Conservation (phyloP, 768 basidiomycete genomes). For the Psilocybe cyanescens region DNA sequence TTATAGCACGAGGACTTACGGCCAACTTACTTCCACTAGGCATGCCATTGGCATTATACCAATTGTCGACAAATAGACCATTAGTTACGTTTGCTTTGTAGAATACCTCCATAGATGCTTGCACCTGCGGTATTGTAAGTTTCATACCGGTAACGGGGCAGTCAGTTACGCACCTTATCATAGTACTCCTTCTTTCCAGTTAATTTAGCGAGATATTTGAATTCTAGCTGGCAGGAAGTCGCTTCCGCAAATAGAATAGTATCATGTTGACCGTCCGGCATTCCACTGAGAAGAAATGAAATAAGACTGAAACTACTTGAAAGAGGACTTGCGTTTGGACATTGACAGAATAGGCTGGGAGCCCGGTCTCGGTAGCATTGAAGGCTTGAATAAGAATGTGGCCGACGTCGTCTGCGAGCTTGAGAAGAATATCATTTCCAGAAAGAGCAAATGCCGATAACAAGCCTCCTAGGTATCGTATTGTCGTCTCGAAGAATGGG, state of each 20-base stretch:
- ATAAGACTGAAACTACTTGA: neutral
- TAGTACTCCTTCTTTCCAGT: slow-evolving; percentile 64
- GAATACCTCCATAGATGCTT: slow-evolving; percentile 40
- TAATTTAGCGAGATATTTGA: slow-evolving; percentile 72
- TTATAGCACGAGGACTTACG: neutral
- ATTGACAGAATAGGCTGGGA: slow-evolving; percentile 68
- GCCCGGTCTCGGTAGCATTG: slow-evolving; percentile 56
- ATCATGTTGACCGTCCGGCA: slow-evolving; percentile 23
- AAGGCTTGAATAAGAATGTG: slow-evolving; percentile 66
- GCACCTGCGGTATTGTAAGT: slow-evolving; percentile 26
- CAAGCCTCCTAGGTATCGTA: slow-evolving; percentile 76
- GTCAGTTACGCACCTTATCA: slow-evolving; percentile 25
- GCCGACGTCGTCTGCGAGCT: slow-evolving; percentile 72
- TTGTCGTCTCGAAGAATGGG: slow-evolving; percentile 78
- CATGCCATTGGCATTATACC: slow-evolving; percentile 24
- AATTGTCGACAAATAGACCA: slow-evolving; percentile 37
- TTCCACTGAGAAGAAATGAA: slow-evolving; percentile 25
- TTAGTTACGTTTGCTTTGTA: slow-evolving; percentile 32
- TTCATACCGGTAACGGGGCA: neutral
- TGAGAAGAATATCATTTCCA: slow-evolving; percentile 56
- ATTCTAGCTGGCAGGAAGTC: slow-evolving; percentile 68
- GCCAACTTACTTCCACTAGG: slow-evolving; percentile 27
- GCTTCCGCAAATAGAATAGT: slow-evolving; percentile 40
- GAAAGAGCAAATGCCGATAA: slow-evolving; percentile 81
- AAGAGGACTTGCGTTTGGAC: slow-evolving; percentile 42